phyloP scores from a whole-genome alignment of 192 early-diverging fungal genomes.

The Entrophospora sp. region DNA sequence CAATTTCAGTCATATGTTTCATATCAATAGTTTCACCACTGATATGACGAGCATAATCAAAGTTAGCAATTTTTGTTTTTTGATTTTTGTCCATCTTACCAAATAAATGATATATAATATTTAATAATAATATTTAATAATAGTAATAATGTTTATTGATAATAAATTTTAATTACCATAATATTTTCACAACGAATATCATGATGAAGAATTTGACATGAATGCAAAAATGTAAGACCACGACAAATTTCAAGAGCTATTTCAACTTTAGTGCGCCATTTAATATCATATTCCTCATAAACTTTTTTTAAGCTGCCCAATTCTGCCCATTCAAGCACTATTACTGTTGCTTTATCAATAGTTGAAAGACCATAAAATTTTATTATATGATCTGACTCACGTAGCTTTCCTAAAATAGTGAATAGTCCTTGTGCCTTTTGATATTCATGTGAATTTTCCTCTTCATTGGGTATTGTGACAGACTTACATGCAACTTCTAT shows the following conservation, averaged over 20 bases:
- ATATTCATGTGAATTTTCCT: neutral
- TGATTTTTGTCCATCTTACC: neutral
- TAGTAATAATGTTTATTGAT: neutral
- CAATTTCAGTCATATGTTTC: neutral
- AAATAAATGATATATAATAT: neutral
- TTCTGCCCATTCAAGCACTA: no score
- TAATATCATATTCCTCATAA: neutral
- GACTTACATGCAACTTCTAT: neutral
- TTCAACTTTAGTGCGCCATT: no score
- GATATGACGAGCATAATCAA: no score
- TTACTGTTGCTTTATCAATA: no score
- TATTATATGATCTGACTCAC: neutral
- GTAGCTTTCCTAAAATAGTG: neutral
- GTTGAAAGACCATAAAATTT: no score
- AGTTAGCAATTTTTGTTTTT: neutral
- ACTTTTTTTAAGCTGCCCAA: neutral
- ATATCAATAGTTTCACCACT: neutral
- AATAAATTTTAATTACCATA: no score
- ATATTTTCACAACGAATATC: no score
- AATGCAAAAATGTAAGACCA: neutral
- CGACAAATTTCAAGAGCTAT: neutral
- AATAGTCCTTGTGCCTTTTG: no score
- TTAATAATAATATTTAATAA: neutral
- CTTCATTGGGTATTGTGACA: neutral
- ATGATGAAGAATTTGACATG: no score